These are phyloP conservation scores for Guillardia theta DNA, from an alignment of 78 protist species.

Conservation along the genomic window DNA sequence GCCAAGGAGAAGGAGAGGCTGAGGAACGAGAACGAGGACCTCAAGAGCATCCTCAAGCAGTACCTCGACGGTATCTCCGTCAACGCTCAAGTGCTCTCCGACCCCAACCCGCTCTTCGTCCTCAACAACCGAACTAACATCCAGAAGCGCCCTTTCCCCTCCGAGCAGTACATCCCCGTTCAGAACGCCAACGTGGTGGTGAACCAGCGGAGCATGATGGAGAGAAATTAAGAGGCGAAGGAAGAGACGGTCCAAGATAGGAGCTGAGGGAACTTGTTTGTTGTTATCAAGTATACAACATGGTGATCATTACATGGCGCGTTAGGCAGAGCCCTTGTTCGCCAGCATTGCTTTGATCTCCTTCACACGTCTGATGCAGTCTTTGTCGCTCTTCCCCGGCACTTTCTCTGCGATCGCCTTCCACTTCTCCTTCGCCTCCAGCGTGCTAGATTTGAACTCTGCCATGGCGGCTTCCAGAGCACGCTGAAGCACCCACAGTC, in stretches of 20 bases:
- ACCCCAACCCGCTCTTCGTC: constrained; percentile 57
- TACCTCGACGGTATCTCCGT: constrained; percentile 76
- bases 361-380: not conserved
- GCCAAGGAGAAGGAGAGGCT: constrained; percentile 19
- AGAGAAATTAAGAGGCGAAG: too few species aligned
- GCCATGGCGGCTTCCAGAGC: constrained; percentile 15
- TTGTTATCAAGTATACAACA: too few species aligned
- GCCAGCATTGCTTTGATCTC: constrained; percentile 40
- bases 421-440: constrained; percentile 29
- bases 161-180: not conserved
- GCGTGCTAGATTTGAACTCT: not conserved
- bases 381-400: not conserved
- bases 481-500: not conserved
- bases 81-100: constrained; percentile 55
- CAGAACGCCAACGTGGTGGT: not conserved
- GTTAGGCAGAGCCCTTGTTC: not conserved
- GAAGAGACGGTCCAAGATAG: not conserved
- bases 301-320: too few species aligned
- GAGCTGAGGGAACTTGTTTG: not conserved
- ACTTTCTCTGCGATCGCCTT: constrained; percentile 20
- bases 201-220: constrained; percentile 5
- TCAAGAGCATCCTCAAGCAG: constrained; percentile 58
- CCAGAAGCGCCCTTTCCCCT: not conserved
- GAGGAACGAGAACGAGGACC: constrained; percentile 43
- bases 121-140: constrained; percentile 40